Evolutionary conservation across 2,329 filamentous ascomycete genomes (phyloP).

Genomic region (Corinectria fuckeliana): DNA sequence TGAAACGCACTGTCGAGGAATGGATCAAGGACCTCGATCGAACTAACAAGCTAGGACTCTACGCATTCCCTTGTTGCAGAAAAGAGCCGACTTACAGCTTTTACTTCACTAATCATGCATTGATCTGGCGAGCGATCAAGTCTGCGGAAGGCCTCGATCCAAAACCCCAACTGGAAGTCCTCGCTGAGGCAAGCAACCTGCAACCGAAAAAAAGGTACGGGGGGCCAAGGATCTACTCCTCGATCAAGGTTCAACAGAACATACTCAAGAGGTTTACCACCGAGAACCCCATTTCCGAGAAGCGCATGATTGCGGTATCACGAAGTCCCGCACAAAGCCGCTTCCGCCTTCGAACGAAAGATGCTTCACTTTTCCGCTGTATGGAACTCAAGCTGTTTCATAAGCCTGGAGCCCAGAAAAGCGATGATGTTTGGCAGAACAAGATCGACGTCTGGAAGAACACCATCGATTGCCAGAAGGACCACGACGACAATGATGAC

Average conservation of each 20-base stretch:
- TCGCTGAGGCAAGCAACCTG: background rate
- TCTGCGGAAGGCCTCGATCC: background rate
- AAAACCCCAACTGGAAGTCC: background rate
- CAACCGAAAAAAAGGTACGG: background rate
- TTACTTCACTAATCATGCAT: constrained; percentile 5
- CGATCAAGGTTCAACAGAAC: background rate
- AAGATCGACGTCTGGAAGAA: constrained; percentile 2
- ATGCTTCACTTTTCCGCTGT: background rate
- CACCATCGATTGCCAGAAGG: background rate
- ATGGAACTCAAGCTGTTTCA: background rate
- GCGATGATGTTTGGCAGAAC: background rate
- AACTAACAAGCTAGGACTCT: background rate
- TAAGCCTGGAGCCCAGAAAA: background rate
- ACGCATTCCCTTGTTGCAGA: constrained; percentile 1
- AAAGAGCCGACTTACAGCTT: background rate
- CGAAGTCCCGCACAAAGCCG: background rate
- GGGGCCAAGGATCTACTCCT: background rate
- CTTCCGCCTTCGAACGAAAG: background rate
- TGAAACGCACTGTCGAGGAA: background rate
- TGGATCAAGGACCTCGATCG: background rate
- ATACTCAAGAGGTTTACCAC: constrained; percentile 6
- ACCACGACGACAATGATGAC: background rate
- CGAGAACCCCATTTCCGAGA: background rate
- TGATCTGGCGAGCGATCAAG: constrained; percentile 1
- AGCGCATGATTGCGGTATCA: constrained; percentile 1